A percentile compares a stretch with the other conserved stretches of the same genome.
Evolutionary conservation across 1,284 basidiomycete genomes (phyloP).

Genomic region (Cutaneotrichosporon sp.): DNA sequence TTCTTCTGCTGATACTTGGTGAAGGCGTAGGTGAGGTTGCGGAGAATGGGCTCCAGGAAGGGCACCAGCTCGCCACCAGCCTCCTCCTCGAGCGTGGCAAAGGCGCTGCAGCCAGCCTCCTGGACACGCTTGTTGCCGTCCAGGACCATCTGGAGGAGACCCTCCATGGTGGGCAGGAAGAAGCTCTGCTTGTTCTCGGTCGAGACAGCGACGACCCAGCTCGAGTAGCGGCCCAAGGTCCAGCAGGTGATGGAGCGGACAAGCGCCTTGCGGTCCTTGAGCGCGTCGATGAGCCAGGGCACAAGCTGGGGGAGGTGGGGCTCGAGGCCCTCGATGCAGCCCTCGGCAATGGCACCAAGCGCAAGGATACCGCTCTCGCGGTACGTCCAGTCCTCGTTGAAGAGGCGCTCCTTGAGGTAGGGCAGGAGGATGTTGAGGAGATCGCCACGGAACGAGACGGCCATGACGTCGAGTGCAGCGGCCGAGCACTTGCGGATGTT

Average conservation of each 20-base stretch:
- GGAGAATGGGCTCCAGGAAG: conserved; percentile 90
- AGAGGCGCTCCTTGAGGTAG: conserved; percentile 89
- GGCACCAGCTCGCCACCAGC: conserved; percentile 87
- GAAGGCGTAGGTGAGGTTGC: conserved; percentile 94
- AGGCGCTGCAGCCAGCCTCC: conserved; percentile 98
- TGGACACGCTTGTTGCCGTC: conserved; percentile 99
- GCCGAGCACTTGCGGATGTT: conserved; percentile 98
- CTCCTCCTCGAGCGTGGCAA: conserved; percentile 98
- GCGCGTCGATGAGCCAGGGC: conserved; percentile 85
- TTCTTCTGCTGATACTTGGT: conserved; percentile 99
- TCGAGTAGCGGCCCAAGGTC: conserved; percentile 98
- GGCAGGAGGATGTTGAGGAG: conserved; percentile 85
- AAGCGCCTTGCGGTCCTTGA: conserved; percentile 92
- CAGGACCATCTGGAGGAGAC: conserved; percentile 93
- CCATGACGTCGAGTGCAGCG: conserved; percentile 94
- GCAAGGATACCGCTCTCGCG: conserved; percentile 95
- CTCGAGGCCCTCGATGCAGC: conserved; percentile 94
- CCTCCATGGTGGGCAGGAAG: conserved; percentile 97
- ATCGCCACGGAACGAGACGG: conserved; percentile 85
- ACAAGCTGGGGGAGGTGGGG: conserved; percentile 90
- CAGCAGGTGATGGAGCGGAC: conserved; percentile 99
- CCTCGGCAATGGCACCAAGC: conserved; percentile 97
- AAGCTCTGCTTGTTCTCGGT: conserved; percentile 82
- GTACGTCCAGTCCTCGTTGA: conserved; percentile 91
- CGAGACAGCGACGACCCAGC: conserved; percentile 80